Evolutionary conservation across 257 asterid genomes (phyloP), one percentile per base, ranked within the genome.

Genomic region (Coffea eugenioides): DNA sequence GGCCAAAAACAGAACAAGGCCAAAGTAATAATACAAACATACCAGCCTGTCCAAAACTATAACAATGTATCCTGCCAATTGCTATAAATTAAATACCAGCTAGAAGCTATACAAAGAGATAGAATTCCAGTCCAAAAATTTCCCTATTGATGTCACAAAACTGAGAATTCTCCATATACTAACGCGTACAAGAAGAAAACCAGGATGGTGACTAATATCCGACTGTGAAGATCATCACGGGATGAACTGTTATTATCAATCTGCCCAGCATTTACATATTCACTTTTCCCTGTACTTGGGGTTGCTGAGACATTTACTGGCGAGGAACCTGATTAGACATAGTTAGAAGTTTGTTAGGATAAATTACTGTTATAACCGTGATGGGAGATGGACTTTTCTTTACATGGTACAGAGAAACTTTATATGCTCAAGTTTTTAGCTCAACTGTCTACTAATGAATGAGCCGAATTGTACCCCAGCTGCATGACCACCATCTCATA

Each of bases 281-380:
- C 94, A 0, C 96, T 92, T 77, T 80, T 84, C 51, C 97, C 97
- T 1, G 87, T 91, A 56, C 82, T 81, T 20, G 85, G 77, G 59
- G 91, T 81, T 34, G 92, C 90, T 0, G 99, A 90, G 59, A 96
- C 99, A 45, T 96, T 92, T 71, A 96, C 96, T 0, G 96, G 59
- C 43, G 61, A 75, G 0, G 98, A 85, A 86, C 99, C 99, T 96
- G 73, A 67, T 65, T 41, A 77, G 10, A 83, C n/a, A 39, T 77
- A 73, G 82, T 69, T n/a, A 66, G 21, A 1, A 70, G 34, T 27
- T 23, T 34, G 59, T 45, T 8, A 65, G 77, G 18, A 11, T 5
- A 20, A 64, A 46, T 21, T 20, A 46, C 59, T 0, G 5, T 66
- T 36, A 45, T 46, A 39, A 62, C 72, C 62, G 34, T 70, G 57